A percentile compares a stretch with the other conserved stretches of the same genome.
Conservation (phyloP, 1,284 basidiomycete genomes). For the Thecaphora thlaspeos region DNA sequence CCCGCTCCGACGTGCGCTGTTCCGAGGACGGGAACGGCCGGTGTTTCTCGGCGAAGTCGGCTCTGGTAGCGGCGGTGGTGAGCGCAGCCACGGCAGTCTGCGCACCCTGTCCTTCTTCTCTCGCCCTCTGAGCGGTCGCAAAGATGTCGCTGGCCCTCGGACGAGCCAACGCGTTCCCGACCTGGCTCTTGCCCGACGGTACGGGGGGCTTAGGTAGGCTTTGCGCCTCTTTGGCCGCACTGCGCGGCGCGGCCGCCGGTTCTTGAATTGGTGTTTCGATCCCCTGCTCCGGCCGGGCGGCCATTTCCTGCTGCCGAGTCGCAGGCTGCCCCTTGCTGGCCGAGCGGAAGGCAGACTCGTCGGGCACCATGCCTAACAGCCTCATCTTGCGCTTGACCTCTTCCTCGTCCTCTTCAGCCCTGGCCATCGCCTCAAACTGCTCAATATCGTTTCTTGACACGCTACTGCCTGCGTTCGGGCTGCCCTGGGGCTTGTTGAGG, state of each 20-base stretch:
- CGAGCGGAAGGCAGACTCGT: slow-evolving; percentile 28
- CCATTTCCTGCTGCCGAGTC: not conserved
- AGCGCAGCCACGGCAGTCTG: not conserved
- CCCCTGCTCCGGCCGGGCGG: too few relatives aligned
- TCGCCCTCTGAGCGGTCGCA: slow-evolving; percentile 1
- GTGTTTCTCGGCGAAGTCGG: not conserved
- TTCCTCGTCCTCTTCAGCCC: slow-evolving; percentile 40
- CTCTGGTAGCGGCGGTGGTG: not conserved
- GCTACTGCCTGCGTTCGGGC: slow-evolving; percentile 24
- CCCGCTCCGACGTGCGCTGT: not conserved
- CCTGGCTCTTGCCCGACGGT: slow-evolving; percentile 1
- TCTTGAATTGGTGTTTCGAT: too few relatives aligned
- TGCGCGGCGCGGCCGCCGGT: too few relatives aligned
- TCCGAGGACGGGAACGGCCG: not conserved
- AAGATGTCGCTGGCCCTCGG: slow-evolving; percentile 42
- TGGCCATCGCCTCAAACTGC: slow-evolving; percentile 43
- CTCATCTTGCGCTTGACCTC: slow-evolving; percentile 37
- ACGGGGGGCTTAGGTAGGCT: slow-evolving; percentile 11
- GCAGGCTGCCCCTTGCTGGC: not conserved
- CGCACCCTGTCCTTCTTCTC: slow-evolving; percentile 1
- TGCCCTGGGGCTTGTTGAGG: slow-evolving; percentile 24
- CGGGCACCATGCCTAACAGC: slow-evolving; percentile 36
- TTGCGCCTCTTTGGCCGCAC: slow-evolving; percentile 5
- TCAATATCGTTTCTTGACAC: slow-evolving; percentile 39
- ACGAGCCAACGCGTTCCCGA: slow-evolving; percentile 8